phyloP scores from a whole-genome alignment of 1,284 basidiomycete genomes.

The Omphalotus olearius region DNA sequence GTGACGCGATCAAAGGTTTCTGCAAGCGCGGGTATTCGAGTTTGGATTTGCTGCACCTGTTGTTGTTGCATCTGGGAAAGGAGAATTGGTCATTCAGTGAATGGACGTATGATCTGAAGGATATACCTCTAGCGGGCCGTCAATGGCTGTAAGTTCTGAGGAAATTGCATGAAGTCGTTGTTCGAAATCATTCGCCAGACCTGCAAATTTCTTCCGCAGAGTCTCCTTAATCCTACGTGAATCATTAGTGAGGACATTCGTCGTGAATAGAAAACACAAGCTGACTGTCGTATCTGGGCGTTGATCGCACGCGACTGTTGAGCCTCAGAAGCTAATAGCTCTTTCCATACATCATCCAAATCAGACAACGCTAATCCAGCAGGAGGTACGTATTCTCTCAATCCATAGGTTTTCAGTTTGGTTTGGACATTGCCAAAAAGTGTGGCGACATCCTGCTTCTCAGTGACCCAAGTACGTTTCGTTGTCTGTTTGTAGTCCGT shows the following conservation, averaged over 20 bases:
- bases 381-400: conserved; percentile 82
- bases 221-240: conserved; percentile 79
- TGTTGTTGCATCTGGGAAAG: conserved; percentile 47
- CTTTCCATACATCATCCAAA: conserved; percentile 78
- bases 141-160: conserved; percentile 70
- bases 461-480: conserved; percentile 86
- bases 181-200: conserved; percentile 83
- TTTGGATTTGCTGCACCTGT: conserved; percentile 53
- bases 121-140: conserved; percentile 75
- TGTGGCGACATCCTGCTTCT: conserved; percentile 85
- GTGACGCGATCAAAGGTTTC: conserved; percentile 53
- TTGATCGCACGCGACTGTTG: conserved; percentile 82
- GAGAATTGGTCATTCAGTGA: neutral
- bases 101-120: neutral
- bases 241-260: neutral
- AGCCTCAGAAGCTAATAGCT: conserved; percentile 73
- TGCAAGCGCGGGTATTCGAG: conserved; percentile 57
- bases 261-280: conserved; percentile 11
- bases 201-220: conserved; percentile 80
- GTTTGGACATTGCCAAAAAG: conserved; percentile 94
- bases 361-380: conserved; percentile 67
- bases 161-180: conserved; percentile 69
- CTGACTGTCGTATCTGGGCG: conserved; percentile 86
- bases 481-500: conserved; percentile 81
- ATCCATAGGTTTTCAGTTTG: conserved; percentile 87